These are phyloP conservation scores for Coniferiporia sulphurascens DNA, from an alignment of 1,284 basidiomycete genomes.

Conservation along the genomic window DNA sequence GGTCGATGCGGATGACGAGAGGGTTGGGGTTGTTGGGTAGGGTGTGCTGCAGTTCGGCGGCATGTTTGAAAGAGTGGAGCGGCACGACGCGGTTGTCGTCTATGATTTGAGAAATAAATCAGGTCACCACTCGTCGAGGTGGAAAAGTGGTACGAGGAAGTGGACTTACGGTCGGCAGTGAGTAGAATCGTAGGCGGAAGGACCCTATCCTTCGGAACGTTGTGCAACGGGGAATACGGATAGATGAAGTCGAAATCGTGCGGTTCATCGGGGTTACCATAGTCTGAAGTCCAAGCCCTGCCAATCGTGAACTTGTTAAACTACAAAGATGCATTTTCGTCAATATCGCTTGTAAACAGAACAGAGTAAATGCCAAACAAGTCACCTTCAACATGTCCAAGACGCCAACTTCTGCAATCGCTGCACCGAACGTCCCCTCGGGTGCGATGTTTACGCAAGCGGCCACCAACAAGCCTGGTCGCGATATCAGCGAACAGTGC, in stretches of 20 bases:
- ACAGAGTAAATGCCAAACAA: conserved; percentile 2
- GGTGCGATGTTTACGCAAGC: conserved; percentile 79
- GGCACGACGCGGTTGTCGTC: conserved; percentile 83
- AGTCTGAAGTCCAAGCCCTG: conserved; percentile 77
- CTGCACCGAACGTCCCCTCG: conserved; percentile 76
- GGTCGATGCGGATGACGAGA: conserved; percentile 69
- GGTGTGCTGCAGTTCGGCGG: conserved; percentile 66
- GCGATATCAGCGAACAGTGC: neutral
- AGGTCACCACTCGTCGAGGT: neutral
- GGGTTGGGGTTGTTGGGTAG: conserved; percentile 63
- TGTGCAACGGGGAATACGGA: conserved; percentile 75
- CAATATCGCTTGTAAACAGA: neutral
- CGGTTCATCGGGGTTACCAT: conserved; percentile 71
- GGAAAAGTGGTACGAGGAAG: neutral
- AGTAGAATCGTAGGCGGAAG: conserved; percentile 67
- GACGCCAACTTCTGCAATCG: conserved; percentile 76
- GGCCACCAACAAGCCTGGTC: conserved; percentile 64
- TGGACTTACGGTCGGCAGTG: conserved; percentile 69
- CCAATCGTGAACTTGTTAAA: conserved; percentile 79
- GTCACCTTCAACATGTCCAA: conserved; percentile 74
- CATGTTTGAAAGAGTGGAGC: conserved; percentile 77
- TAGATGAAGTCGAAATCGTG: conserved; percentile 81
- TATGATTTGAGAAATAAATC: conserved; percentile 24
- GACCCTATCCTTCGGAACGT: conserved; percentile 53
- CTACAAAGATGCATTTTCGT: conserved; percentile 29